phyloP scores from a whole-genome alignment of 192 early-diverging fungal genomes.

The Gamsiella multidivaricata region DNA sequence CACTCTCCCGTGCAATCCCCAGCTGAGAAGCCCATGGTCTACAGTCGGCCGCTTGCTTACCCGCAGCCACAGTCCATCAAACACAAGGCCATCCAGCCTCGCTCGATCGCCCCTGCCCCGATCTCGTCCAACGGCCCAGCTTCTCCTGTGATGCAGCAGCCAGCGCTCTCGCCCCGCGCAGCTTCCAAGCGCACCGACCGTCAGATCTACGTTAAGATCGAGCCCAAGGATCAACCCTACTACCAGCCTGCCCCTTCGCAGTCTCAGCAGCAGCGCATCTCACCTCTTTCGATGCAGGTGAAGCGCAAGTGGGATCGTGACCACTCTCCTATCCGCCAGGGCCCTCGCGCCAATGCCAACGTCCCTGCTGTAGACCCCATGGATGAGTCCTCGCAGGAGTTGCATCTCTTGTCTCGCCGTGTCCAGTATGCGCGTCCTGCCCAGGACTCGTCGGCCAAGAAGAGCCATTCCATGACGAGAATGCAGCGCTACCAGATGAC shows the following conservation, averaged over 20 bases:
- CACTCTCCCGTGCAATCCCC: constrained; percentile 34
- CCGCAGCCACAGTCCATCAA: constrained; percentile 10
- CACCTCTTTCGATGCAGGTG: neutral
- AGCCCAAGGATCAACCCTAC: constrained; percentile 34
- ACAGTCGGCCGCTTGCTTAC: neutral
- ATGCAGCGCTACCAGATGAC: constrained; percentile 61
- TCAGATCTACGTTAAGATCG: constrained; percentile 40
- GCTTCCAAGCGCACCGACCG: constrained; percentile 23
- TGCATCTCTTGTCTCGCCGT: constrained; percentile 47
- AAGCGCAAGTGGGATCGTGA: constrained; percentile 53
- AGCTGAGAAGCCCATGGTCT: constrained; percentile 13
- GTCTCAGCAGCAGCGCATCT: constrained; percentile 3
- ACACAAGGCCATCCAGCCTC: constrained; percentile 43
- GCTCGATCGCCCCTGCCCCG: constrained; percentile 50
- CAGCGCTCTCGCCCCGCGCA: constrained; percentile 7
- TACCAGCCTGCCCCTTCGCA: constrained; percentile 2
- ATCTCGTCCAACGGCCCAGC: neutral
- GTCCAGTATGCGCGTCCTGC: neutral
- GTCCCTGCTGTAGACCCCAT: neutral
- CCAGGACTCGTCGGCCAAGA: constrained; percentile 12
- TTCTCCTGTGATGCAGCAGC: constrained; percentile 24
- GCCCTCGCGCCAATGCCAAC: neutral
- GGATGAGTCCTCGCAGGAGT: constrained; percentile 41
- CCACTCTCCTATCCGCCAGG: constrained; percentile 36
- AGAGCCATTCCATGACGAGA: constrained; percentile 21